These are phyloP conservation scores for Fusarium sp. DNA, from an alignment of 2,329 filamentous ascomycete species.

Conservation along the genomic window DNA sequence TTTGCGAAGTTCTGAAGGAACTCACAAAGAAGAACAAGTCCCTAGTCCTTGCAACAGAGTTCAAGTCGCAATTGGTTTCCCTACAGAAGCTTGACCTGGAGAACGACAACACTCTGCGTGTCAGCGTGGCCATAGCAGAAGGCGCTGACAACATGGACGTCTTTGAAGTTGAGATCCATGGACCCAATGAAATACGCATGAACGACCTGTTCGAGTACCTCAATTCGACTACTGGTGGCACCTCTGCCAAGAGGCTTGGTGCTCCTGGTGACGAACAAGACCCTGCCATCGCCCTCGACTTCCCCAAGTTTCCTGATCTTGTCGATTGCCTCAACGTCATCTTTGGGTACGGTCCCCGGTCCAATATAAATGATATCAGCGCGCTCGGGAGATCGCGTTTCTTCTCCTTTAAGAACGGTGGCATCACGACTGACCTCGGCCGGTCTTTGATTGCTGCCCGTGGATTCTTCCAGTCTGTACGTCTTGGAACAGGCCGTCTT, in stretches of 20 bases:
- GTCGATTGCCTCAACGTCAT: conserved; percentile 66
- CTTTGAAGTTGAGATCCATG: conserved; percentile 57
- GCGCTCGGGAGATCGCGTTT: conserved; percentile 62
- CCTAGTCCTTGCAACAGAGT: conserved; percentile 59
- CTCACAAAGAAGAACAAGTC: conserved; percentile 49
- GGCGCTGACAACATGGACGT: conserved; percentile 47
- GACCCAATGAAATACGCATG: conserved; percentile 54
- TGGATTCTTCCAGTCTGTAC: conserved; percentile 68
- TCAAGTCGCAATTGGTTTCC: conserved; percentile 62
- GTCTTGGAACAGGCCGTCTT: conserved; percentile 64
- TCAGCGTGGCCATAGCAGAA: conserved; percentile 51
- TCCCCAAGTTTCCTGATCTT: conserved; percentile 62
- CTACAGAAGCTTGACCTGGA: conserved; percentile 51
- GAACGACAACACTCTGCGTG: conserved; percentile 46
- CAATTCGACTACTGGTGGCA: conserved; percentile 54
- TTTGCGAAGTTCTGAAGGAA: conserved; percentile 52
- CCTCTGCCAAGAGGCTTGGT: conserved; percentile 44
- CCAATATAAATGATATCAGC: conserved; percentile 48
- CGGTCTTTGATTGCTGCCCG: conserved; percentile 57
- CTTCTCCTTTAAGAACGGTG: conserved; percentile 56
- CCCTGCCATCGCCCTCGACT: conserved; percentile 43
- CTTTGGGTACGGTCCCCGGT: conserved; percentile 58
- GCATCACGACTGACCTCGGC: conserved; percentile 45
- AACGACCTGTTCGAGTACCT: conserved; percentile 59
- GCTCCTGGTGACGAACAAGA: conserved; percentile 6